Base-by-base conservation (phyloP, 805 yeast species). In the Yarrowia keelungensis region DNA sequence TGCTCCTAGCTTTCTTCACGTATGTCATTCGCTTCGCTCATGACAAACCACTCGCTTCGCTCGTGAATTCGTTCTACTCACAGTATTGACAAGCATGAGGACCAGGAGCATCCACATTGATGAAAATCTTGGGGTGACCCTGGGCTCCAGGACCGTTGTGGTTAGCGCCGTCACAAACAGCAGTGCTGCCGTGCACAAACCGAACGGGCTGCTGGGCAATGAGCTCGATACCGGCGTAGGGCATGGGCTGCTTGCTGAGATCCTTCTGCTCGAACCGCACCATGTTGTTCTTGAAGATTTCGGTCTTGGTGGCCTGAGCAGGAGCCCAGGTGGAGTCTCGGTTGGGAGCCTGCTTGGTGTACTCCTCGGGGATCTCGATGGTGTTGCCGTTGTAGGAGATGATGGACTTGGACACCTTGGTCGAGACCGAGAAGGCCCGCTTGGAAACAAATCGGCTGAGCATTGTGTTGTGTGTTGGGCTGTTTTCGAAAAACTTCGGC, bases 81-180 rank as follows among this genome's bases (percentile, higher is more conserved):
- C 97, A 91, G 81, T 91, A 91, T 9, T 91, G 91, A 80, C 97
- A 91, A 19, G 89, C 81, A 65, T 86, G 85, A 14, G 90, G 83
- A 70, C 87, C 86, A 49, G 91, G 89, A 76, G 86, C 87, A 77
- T 91, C 97, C 75, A 91, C 83, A 78, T 90, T 90, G 78, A 91
- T 90, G 77, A 80, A 91, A 26, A 91, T 86, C 77, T 88, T 89
- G 53, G 97, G 97, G 77, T 91, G 97, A 19, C 97, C 97, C 74
- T 85, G 86, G 22, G 80, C 81, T 11, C 89, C 90, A 71, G 70
- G 71, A 71, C 79, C 82, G n/a, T 49, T 38, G 14, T 38, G 56
- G 67, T 49, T 49, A 38, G 67, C 67, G 47, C 97, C 97, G 74
- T 89, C 91, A 77, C 97, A 91, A 16, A 89, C 94, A 0, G 97